Conservation (phyloP, 2,329 filamentous ascomycete genomes). For the Phyllosticta citriasiana region DNA sequence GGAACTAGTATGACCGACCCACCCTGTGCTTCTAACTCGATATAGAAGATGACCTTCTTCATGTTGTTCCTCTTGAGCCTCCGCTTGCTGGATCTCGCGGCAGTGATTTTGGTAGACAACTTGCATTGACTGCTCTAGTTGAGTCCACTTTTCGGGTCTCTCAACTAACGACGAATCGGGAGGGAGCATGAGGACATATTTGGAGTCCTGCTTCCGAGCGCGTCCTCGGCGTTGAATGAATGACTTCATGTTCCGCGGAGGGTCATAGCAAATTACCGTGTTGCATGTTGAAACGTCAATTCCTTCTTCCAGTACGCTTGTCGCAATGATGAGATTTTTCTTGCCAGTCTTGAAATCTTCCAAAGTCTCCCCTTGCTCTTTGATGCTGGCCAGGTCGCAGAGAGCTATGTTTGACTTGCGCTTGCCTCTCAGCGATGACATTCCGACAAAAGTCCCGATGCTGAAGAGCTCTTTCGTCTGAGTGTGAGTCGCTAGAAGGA, state of each 20-base stretch:
- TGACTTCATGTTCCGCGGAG: slow-evolving; percentile 51
- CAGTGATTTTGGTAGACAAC: slow-evolving; percentile 55
- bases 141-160: slow-evolving; percentile 46
- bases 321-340: slow-evolving; percentile 49
- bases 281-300: slow-evolving; percentile 55
- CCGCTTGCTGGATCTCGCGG: slow-evolving; percentile 38
- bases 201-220: slow-evolving; percentile 48
- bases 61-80: slow-evolving; percentile 40
- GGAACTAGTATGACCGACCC: slow-evolving; percentile 6
- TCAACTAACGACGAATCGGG: slow-evolving; percentile 15
- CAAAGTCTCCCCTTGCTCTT: slow-evolving; percentile 41
- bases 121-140: slow-evolving; percentile 65
- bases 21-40: slow-evolving; percentile 21
- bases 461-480: slow-evolving; percentile 24
- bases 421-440: slow-evolving; percentile 31
- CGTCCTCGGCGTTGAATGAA: slow-evolving; percentile 57
- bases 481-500: slow-evolving; percentile 26
- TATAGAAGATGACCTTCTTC: slow-evolving; percentile 23
- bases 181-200: slow-evolving; percentile 37
- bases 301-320: slow-evolving; percentile 50
- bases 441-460: slow-evolving; percentile 45
- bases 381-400: slow-evolving; percentile 38
- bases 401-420: slow-evolving; percentile 26
- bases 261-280: slow-evolving; percentile 54
- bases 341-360: slow-evolving; percentile 43